A percentile compares a stretch with the other conserved stretches of the same genome.
phyloP scores from a whole-genome alignment of 495 filamentous ascomycete species.

The Trichoderma orchidacearum region DNA sequence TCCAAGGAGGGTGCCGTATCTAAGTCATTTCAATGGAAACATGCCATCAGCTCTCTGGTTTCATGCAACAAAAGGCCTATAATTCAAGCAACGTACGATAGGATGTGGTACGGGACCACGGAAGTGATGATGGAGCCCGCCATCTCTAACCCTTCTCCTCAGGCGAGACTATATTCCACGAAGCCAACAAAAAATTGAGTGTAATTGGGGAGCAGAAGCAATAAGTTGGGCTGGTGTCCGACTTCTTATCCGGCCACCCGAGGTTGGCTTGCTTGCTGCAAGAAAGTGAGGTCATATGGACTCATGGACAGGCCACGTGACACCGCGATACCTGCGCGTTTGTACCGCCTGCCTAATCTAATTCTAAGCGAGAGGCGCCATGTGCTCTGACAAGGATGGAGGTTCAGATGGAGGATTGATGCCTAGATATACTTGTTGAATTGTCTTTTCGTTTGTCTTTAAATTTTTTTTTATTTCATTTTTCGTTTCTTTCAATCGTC shows the following conservation, averaged over 20 bases:
- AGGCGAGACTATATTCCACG: too few relatives aligned
- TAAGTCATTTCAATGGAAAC: slow-evolving; percentile 11
- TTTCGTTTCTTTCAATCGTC: background rate
- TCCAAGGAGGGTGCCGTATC: slow-evolving; percentile 70
- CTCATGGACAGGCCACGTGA: background rate
- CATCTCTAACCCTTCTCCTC: background rate
- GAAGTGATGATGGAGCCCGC: slow-evolving; percentile 29
- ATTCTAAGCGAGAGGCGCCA: background rate
- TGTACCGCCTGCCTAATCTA: background rate
- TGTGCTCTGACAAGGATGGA: background rate
- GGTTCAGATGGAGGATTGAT: background rate
- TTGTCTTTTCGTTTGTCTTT: too few relatives aligned
- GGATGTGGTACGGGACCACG: slow-evolving; percentile 62
- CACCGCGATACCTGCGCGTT: background rate
- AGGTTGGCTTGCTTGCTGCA: too few relatives aligned
- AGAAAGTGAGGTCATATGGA: background rate
- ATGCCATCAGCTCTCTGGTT: background rate
- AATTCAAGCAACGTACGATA: slow-evolving; percentile 41
- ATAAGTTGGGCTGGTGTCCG: background rate
- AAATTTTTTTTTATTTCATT: background rate
- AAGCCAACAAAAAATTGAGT: background rate
- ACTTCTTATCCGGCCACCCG: too few relatives aligned
- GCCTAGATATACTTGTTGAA: too few relatives aligned
- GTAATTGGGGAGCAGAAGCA: background rate
- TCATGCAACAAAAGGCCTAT: background rate